Evolutionary conservation across 78 protist species (phyloP).

Genomic region (Creolimax fragrantissima): DNA sequence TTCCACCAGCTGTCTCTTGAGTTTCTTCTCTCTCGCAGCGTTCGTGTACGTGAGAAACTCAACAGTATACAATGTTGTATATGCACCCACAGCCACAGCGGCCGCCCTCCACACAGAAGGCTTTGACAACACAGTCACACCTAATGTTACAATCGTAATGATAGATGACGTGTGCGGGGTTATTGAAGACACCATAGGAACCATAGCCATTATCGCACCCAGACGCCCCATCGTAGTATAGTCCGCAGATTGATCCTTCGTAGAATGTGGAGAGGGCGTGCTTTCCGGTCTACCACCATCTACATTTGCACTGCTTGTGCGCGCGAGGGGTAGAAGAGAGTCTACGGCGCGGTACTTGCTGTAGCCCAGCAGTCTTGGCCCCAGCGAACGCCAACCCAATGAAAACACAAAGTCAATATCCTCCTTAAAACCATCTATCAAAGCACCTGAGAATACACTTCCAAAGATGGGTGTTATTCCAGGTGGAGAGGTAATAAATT

Average conservation of each 20-base stretch:
- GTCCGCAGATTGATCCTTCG: neutral
- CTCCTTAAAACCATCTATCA: neutral
- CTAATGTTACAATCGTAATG: neutral
- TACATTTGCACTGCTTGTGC: neutral
- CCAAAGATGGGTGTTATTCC: neutral
- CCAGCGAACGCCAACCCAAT: neutral
- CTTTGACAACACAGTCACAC: neutral
- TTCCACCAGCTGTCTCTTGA: neutral
- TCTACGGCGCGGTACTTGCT: neutral
- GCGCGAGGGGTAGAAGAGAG: neutral
- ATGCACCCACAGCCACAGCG: neutral
- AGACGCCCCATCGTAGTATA: too few species aligned
- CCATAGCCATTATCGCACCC: neutral
- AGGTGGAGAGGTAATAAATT: neutral
- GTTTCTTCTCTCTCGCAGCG: neutral
- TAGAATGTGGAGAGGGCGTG: neutral
- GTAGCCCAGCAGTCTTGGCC: neutral
- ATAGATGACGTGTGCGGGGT: neutral
- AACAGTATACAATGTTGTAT: neutral
- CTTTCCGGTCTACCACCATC: neutral
- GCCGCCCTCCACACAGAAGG: slow-evolving; percentile 2
- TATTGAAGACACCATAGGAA: neutral
- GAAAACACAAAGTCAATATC: neutral
- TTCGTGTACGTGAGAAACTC: slow-evolving; percentile 2
- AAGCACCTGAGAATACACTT: neutral